Evolutionary conservation across 164 flowering plant genomes (phyloP).

Genomic region (Vitis rupestris): DNA sequence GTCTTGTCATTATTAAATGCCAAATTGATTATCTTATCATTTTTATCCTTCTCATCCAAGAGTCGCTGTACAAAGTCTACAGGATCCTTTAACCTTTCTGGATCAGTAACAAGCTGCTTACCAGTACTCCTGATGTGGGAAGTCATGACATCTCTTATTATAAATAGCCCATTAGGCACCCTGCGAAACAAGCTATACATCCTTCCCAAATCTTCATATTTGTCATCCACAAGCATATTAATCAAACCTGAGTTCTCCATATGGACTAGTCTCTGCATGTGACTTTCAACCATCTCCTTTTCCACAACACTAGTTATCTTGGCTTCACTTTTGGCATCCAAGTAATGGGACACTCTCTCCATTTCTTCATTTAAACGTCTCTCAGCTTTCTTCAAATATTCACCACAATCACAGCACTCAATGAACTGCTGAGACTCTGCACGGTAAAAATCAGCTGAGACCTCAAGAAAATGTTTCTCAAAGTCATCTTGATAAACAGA

Average conservation of each 20-base stretch:
- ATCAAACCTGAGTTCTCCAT: slow-evolving; percentile 96
- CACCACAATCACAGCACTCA: slow-evolving; percentile 86
- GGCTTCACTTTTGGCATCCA: slow-evolving; percentile 65
- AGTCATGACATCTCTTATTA: slow-evolving; percentile 86
- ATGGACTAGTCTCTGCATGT: slow-evolving; percentile 83
- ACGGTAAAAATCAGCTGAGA: slow-evolving; percentile 71
- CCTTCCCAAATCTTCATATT: slow-evolving; percentile 81
- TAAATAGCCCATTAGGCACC: slow-evolving; percentile 70
- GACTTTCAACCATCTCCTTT: slow-evolving; percentile 91
- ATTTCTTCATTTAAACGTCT: slow-evolving; percentile 80
- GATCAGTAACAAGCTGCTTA: slow-evolving; percentile 85
- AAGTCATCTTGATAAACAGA: slow-evolving; percentile 81
- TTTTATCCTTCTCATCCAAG: slow-evolving; percentile 77
- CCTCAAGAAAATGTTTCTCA: slow-evolving; percentile 77
- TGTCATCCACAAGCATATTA: slow-evolving; percentile 87
- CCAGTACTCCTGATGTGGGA: slow-evolving; percentile 82
- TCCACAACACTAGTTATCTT: slow-evolving; percentile 88
- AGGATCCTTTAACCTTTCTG: slow-evolving; percentile 85
- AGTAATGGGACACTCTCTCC: slow-evolving; percentile 77
- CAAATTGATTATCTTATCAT: slow-evolving; percentile 65
- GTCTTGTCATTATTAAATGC: slow-evolving; percentile 84
- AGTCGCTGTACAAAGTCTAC: slow-evolving; percentile 90
- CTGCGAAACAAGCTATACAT: slow-evolving; percentile 82
- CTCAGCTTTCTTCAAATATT: slow-evolving; percentile 79
- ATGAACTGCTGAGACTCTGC: slow-evolving; percentile 80